Evolutionary conservation across 306 rosid genomes (phyloP).

Genomic region (Vigna angularis): DNA sequence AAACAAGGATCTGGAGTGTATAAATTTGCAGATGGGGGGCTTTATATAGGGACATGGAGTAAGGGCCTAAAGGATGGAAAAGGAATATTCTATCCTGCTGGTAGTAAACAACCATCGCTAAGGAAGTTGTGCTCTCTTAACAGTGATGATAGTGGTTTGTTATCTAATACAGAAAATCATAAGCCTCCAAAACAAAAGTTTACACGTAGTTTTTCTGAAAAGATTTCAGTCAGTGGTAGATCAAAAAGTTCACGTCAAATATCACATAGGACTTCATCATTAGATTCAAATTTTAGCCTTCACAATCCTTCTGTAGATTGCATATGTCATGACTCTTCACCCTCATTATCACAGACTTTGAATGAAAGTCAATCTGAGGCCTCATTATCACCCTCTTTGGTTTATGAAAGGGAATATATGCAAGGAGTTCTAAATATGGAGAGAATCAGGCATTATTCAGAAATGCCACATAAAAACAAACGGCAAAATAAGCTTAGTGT

Average conservation of each 20-base stretch:
- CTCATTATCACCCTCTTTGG: constrained; percentile 31
- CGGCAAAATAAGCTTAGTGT: constrained; percentile 53
- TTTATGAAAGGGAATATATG: constrained; percentile 86
- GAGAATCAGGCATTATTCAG: constrained; percentile 57
- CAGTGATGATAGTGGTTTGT: constrained; percentile 41
- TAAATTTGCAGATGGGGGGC: constrained; percentile 76
- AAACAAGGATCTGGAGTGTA: constrained; percentile 86
- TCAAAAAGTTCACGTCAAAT: constrained; percentile 53
- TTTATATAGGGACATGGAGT: constrained; percentile 91
- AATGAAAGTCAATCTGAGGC: constrained; percentile 56
- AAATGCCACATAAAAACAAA: constrained; percentile 51
- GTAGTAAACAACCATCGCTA: constrained; percentile 69
- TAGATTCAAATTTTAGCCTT: constrained; percentile 48
- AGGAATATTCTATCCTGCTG: constrained; percentile 87
- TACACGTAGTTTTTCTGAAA: constrained; percentile 68
- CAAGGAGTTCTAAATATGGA: constrained; percentile 91
- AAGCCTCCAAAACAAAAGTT: constrained; percentile 50
- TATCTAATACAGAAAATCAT: constrained; percentile 46
- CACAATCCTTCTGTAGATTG: constrained; percentile 50
- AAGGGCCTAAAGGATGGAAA: constrained; percentile 89
- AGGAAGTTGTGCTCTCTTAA: constrained; percentile 63
- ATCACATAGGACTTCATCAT: constrained; percentile 56
- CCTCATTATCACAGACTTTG: constrained; percentile 40
- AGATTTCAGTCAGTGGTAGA: constrained; percentile 50
- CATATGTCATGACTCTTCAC: constrained; percentile 48